Percentiles rank a stretch among this genome's conserved stretches.
These are phyloP conservation scores for Penicillium rolfsii DNA, from an alignment of 2,329 filamentous ascomycete genomes.

Conservation along the genomic window DNA sequence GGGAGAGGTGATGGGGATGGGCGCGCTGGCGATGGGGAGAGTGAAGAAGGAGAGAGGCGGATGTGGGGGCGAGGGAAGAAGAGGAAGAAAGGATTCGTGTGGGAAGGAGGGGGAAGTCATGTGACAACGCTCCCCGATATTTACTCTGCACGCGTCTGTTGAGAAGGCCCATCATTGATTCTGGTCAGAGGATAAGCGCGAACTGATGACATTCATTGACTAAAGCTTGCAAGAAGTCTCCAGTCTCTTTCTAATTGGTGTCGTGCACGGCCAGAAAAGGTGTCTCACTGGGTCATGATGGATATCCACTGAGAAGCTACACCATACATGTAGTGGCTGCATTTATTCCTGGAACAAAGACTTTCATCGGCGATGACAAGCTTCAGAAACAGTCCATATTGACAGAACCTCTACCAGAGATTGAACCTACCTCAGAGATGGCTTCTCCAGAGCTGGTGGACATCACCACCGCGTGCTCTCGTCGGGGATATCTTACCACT, in stretches of 20 bases:
- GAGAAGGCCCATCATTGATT: background rate
- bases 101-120: conserved; percentile 32
- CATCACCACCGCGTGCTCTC: conserved; percentile 51
- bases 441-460: conserved; percentile 46
- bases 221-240: background rate
- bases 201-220: background rate
- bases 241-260: background rate
- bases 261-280: background rate
- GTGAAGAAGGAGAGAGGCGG: conserved; percentile 11
- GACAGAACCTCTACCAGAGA: background rate
- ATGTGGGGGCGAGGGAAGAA: conserved; percentile 27
- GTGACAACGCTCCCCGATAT: conserved; percentile 22
- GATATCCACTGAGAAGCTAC: conserved; percentile 12
- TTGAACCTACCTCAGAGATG: conserved; percentile 14
- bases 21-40: conserved; percentile 25
- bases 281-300: conserved; percentile 6
- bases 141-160: conserved; percentile 11
- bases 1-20: conserved; percentile 18
- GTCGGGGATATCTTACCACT: conserved; percentile 55
- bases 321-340: conserved; percentile 2
- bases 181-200: background rate
- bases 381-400: background rate
- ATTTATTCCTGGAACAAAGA: conserved; percentile 8
- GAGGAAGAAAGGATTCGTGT: conserved; percentile 32
- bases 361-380: background rate